These are phyloP conservation scores for Pogostemon cablin DNA, from an alignment of 257 asterid species.

Conservation along the genomic window DNA sequence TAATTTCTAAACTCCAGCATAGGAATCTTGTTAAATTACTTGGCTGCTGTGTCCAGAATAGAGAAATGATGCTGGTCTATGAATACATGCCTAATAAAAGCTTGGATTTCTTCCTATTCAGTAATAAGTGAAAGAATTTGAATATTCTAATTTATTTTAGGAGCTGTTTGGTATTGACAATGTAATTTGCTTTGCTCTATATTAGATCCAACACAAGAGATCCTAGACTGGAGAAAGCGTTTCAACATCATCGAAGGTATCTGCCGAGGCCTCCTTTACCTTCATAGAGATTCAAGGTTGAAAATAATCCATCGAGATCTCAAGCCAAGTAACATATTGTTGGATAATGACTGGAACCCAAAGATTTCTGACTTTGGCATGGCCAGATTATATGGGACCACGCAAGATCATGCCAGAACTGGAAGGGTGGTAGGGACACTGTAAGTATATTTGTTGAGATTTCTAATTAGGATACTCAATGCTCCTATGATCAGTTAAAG, in stretches of 20 bases:
- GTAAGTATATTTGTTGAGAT: conserved; percentile 40
- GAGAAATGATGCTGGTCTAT: conserved; percentile 47
- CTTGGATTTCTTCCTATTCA: conserved; percentile 47
- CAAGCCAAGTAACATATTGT: conserved; percentile 30
- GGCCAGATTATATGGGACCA: conserved; percentile 59
- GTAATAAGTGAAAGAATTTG: neutral
- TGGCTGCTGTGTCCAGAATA: conserved; percentile 46
- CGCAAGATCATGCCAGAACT: conserved; percentile 63
- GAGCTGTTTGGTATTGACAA: no score
- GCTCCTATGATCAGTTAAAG: neutral
- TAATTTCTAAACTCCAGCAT: conserved; percentile 55
- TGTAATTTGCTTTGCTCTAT: neutral
- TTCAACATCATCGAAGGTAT: conserved; percentile 27
- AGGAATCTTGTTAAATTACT: conserved; percentile 48
- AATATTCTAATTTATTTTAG: neutral
- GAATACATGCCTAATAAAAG: conserved; percentile 51
- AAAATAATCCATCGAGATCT: conserved; percentile 30
- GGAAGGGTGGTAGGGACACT: conserved; percentile 59
- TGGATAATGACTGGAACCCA: conserved; percentile 43
- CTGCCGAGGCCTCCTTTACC: conserved; percentile 30
- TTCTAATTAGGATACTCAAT: neutral
- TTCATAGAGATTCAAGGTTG: conserved; percentile 24
- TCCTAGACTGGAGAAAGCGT: conserved; percentile 25
- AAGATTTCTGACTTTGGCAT: conserved; percentile 70
- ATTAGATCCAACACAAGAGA: conserved; percentile 13